Evolutionary conservation across 2,329 filamentous ascomycete species (phyloP).

Genomic region (Penicillium sp.): DNA sequence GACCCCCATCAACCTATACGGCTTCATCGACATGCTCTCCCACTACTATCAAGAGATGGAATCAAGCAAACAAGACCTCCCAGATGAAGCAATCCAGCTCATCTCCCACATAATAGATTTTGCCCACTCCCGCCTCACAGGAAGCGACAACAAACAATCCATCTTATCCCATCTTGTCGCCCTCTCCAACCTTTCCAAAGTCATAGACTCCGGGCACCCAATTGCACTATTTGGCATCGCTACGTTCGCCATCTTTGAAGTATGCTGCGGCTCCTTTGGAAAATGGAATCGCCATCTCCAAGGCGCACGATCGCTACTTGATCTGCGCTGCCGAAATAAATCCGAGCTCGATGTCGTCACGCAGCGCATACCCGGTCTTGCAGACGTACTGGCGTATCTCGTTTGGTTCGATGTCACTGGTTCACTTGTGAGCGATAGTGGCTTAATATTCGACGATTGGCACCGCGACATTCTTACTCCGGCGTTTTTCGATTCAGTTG

Average conservation of each 20-base stretch:
- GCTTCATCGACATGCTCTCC: slow-evolving; percentile 25
- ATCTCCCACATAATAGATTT: slow-evolving; percentile 25
- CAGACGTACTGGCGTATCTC: slow-evolving; percentile 39
- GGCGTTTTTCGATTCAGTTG: slow-evolving; percentile 37
- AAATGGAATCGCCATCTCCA: slow-evolving; percentile 37
- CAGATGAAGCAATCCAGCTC: slow-evolving; percentile 22
- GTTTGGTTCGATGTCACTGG: slow-evolving; percentile 43
- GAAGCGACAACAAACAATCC: slow-evolving; percentile 16
- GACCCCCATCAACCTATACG: slow-evolving; percentile 20
- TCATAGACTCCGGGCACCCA: slow-evolving; percentile 40
- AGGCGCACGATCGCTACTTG: slow-evolving; percentile 41
- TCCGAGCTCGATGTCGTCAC: slow-evolving; percentile 35
- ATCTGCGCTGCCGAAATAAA: slow-evolving; percentile 38
- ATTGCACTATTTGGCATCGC: slow-evolving; percentile 45
- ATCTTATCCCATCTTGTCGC: slow-evolving; percentile 33
- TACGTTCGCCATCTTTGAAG: slow-evolving; percentile 45
- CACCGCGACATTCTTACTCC: slow-evolving; percentile 35
- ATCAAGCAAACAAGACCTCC: slow-evolving; percentile 17
- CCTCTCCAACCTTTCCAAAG: slow-evolving; percentile 37
- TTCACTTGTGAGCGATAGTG: slow-evolving; percentile 20
- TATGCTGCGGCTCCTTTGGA: slow-evolving; percentile 43
- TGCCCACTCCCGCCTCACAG: slow-evolving; percentile 22
- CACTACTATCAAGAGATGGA: slow-evolving; percentile 25
- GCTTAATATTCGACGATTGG: slow-evolving; percentile 42
- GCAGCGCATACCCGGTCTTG: slow-evolving; percentile 32